These are phyloP conservation scores for Gautieria morchelliformis DNA, from an alignment of 768 basidiomycete species.

Conservation along the genomic window DNA sequence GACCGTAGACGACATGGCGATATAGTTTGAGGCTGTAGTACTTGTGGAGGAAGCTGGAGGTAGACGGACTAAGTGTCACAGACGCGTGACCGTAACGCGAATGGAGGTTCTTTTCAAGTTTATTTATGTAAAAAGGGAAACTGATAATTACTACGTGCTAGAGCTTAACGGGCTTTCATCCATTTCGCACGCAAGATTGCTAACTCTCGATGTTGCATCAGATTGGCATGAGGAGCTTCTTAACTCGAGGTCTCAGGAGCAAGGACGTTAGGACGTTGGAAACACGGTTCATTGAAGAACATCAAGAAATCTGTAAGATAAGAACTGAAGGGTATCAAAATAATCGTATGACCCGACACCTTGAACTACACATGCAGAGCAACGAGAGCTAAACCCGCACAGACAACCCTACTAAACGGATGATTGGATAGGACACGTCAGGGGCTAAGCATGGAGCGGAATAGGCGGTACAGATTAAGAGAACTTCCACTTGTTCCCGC, in stretches of 20 bases:
- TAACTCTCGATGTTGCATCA: too few species aligned
- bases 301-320: too few species aligned
- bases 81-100: slow-evolving; percentile 6
- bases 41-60: neutral
- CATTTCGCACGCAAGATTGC: too few species aligned
- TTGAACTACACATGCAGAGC: neutral
- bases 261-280: too few species aligned
- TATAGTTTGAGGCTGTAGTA: neutral
- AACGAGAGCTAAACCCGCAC: neutral
- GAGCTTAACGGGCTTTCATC: too few species aligned
- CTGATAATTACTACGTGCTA: too few species aligned
- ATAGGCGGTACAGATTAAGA: slow-evolving; percentile 27
- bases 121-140: too few species aligned
- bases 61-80: neutral
- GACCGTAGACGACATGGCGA: neutral
- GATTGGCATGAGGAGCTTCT: too few species aligned
- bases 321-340: neutral
- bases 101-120: too few species aligned
- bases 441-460: neutral
- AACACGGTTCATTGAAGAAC: too few species aligned
- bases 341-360: neutral
- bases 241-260: too few species aligned
- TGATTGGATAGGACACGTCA: neutral
- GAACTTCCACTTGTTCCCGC: slow-evolving; percentile 64
- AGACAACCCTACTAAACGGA: neutral